phyloP scores from a whole-genome alignment of 257 asterid species.

The Lithospermum erythrorhizon region DNA sequence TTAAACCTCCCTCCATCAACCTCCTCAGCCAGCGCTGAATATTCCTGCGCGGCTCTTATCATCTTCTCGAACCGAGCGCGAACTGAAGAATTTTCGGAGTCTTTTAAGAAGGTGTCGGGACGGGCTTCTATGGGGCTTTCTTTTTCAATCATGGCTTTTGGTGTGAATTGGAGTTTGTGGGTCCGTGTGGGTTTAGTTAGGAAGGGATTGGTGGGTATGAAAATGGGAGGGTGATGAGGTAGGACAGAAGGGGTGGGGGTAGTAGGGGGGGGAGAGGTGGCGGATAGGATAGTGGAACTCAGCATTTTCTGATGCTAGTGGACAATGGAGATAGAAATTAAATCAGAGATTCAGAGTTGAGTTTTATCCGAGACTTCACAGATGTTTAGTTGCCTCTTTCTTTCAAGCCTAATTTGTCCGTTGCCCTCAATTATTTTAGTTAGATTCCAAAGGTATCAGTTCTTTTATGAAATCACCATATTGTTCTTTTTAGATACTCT shows the following conservation, averaged over 20 bases:
- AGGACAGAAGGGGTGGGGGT: neutral
- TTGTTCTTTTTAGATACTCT: no score
- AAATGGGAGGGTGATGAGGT: neutral
- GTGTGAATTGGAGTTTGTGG: conserved; percentile 20
- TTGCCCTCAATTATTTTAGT: no score
- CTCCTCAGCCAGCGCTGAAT: conserved; percentile 61
- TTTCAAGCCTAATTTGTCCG: no score
- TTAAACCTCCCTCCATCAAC: conserved; percentile 60
- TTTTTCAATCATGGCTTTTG: conserved; percentile 48
- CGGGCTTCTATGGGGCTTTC: conserved; percentile 42
- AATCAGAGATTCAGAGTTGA: no score
- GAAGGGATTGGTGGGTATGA: conserved; percentile 1
- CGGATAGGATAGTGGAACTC: conserved; percentile 4
- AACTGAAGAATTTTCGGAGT: conserved; percentile 22
- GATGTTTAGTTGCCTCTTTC: no score
- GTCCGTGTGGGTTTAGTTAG: neutral
- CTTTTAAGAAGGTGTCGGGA: conserved; percentile 60
- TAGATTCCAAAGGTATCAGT: no score
- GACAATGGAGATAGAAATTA: no score
- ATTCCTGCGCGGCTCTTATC: conserved; percentile 86
- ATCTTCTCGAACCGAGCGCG: conserved; percentile 76
- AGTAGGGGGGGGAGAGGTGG: neutral
- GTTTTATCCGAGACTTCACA: no score
- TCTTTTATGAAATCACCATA: no score
- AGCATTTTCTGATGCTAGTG: conserved; percentile 10